These are phyloP conservation scores for Prillingera fragicola DNA, from an alignment of 1,284 basidiomycete genomes.

Conservation along the genomic window DNA sequence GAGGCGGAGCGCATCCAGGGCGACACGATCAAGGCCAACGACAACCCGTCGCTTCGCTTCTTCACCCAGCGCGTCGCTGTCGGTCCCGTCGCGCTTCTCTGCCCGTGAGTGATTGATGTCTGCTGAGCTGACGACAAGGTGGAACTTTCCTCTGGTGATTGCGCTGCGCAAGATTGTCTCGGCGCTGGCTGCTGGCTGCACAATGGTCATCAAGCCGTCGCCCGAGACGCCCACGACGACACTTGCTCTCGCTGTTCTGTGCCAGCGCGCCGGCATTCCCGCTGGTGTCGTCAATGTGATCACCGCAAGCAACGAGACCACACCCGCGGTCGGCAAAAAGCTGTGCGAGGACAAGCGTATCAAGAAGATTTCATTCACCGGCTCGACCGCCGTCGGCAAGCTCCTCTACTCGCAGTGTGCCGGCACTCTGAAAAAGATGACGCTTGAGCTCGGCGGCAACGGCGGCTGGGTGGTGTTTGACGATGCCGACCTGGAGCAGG, in stretches of 20 bases:
- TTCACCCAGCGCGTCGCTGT: conserved; percentile 57
- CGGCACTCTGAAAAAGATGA: conserved; percentile 48
- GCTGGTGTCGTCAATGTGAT: conserved; percentile 83
- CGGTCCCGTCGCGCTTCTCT: conserved; percentile 51
- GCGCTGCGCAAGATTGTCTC: conserved; percentile 68
- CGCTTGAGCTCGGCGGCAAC: conserved; percentile 48
- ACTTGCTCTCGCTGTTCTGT: conserved; percentile 52
- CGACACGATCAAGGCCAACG: conserved; percentile 55
- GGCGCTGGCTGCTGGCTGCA: conserved; percentile 61
- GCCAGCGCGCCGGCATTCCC: conserved; percentile 60
- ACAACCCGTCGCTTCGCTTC: conserved; percentile 17
- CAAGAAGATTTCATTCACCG: conserved; percentile 79
- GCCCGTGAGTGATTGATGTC: conserved; percentile 23
- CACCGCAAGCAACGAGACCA: conserved; percentile 60
- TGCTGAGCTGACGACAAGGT: neutral
- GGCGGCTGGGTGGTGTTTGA: conserved; percentile 42
- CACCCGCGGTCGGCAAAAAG: conserved; percentile 23
- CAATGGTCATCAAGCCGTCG: conserved; percentile 58
- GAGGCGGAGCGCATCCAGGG: conserved; percentile 65
- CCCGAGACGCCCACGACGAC: conserved; percentile 86
- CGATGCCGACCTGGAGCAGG: conserved; percentile 43
- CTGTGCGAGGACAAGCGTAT: conserved; percentile 29
- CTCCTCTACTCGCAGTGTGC: conserved; percentile 16
- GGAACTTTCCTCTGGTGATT: conserved; percentile 86
- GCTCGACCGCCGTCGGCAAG: conserved; percentile 59